Base-by-base conservation (phyloP, 139 green algal genomes). In the Tetraselmis striata region DNA sequence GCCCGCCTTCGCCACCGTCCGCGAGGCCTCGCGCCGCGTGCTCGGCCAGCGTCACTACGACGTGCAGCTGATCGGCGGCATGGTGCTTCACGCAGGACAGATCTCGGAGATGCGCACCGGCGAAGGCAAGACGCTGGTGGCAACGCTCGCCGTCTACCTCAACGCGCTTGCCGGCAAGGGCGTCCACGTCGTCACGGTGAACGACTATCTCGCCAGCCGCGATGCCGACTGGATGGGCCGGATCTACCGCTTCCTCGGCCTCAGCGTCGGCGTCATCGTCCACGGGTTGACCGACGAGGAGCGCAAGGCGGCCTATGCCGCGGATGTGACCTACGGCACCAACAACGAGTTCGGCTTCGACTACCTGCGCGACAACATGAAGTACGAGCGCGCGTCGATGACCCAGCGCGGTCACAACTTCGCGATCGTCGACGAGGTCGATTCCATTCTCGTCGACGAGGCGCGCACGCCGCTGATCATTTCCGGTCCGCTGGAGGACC, bases 91-190 rank as follows among this genome's bases (percentile, higher is more conserved):
- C 79, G 92, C 87, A 79, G 1, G 79, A 92, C 0, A 93, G 87
- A 93, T 97, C 45, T 95, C 96, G 0, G 96, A 99, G 90, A 99
- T 99, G 96, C 80, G 87, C 31, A 98, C 96, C 2, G 95, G 95
- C 24, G 96, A 99, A 89, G 96, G 96, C 78, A 99, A 99, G 86
- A 99, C 96, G 0, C 92, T 99, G 32, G 96, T 98, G 31, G 95
- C 94, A 32, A 92, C 90, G 11, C 83, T 98, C 28, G 90, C 94
- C 0, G 85, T 86, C 23, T 92, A 91, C 76, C 80, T 95, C 26
- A 86, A 95, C 58, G 91, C 90, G 0, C 81, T 94, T 28, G 75
- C 83, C 30, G 90, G 93, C 1, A 84, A 88, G 0, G 92, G 92
- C 18, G 95, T 98, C 59, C 95, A 98, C 84, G 86, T 98, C 0